Conservation (phyloP, 1,284 basidiomycete genomes). For the Marasmius fiardii region DNA sequence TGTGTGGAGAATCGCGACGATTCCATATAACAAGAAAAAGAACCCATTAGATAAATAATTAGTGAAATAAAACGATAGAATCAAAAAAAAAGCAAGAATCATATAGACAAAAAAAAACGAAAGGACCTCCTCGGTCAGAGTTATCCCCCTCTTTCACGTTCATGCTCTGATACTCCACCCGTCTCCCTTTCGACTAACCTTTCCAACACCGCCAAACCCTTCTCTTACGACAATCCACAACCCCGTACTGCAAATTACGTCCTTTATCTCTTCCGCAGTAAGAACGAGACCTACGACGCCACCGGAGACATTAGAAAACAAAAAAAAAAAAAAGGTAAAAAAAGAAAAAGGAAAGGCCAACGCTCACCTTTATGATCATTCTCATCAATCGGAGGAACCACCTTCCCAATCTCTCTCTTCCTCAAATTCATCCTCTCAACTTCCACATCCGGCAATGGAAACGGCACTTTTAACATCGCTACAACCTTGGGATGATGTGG, state of each 20-base stretch:
- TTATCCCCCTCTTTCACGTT: slow-evolving; percentile 1
- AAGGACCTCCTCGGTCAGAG: too few species aligned
- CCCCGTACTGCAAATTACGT: slow-evolving; percentile 84
- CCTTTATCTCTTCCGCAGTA: slow-evolving; percentile 92
- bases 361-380: slow-evolving; percentile 1
- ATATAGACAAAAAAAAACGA: too few species aligned
- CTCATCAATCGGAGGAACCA: not conserved
- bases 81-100: too few species aligned
- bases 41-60: too few species aligned
- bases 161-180: slow-evolving; percentile 66
- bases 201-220: slow-evolving; percentile 86
- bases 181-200: slow-evolving; percentile 73
- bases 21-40: too few species aligned
- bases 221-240: slow-evolving; percentile 94
- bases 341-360: not conserved
- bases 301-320: slow-evolving; percentile 5
- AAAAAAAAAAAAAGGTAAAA: not conserved
- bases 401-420: slow-evolving; percentile 43
- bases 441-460: slow-evolving; percentile 76
- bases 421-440: slow-evolving; percentile 54
- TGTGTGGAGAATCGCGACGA: too few species aligned
- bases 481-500: slow-evolving; percentile 97
- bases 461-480: slow-evolving; percentile 86
- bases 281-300: slow-evolving; percentile 62
- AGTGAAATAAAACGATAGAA: too few species aligned